Base-by-base conservation (phyloP, 192 early-diverging fungal species). In the Coemansia sp. region DNA sequence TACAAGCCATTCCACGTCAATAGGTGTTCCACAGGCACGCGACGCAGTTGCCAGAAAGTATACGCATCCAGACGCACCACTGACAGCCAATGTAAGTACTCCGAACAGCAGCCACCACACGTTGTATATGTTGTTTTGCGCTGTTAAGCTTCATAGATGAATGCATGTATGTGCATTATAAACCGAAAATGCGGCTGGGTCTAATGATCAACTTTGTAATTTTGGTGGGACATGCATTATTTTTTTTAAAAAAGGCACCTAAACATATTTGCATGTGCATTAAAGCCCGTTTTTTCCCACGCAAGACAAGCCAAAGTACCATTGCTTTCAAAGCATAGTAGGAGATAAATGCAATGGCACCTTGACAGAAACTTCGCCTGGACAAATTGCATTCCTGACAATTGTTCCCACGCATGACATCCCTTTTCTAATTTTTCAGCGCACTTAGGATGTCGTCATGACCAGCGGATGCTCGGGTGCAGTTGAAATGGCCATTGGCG, bases 381-480 rank as follows among this genome's bases (percentile, higher is more conserved):
- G 23, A 4, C 23, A 26, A 26, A 26, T 26, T 26, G 4, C 23
- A 26, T 26, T 26, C 23, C 4, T 26, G 23, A 26, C 23, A 26
- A 26, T 26, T 26, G 4, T 26, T 26, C 23, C 23, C 23, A 26
- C 23, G 23, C 23, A 26, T 26, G 23, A 26, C 23, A 26, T 17
- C 9, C 46, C 46, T 48, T 44, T 44, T 48, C 28, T n/a, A n/a
- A n/a, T 26, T 48, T 48, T 48, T 26, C 46, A 17, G 28, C 46
- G 46, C 46, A 48, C 28, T 41, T 62, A 76, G 74, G 91, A 94
- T 82, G 85, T 94, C 15, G 79, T 94, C 51, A 62, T 94, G 49
- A 77, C 87, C 54, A 89, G 85, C 65, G 90, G 90, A 36, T 89
- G 88, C 68, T 90, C 89, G 11, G 87, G 85, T 40, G 87, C 88